Evolutionary conservation across 441 rosid species (phyloP).

Genomic region (Populus hybrid): DNA sequence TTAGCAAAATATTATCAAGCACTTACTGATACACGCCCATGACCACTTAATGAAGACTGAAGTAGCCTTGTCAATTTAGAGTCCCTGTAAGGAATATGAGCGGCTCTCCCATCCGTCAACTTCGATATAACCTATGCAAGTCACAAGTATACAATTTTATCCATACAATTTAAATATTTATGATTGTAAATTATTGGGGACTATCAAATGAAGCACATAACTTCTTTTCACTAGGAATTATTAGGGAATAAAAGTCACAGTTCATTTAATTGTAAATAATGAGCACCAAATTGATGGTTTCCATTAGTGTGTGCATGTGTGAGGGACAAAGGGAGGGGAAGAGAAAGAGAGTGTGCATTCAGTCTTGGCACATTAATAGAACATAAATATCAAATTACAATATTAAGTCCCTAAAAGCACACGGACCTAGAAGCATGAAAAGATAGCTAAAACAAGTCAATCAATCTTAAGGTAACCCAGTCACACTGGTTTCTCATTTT

Average conservation of each 20-base stretch:
- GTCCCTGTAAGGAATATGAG: constrained; percentile 96
- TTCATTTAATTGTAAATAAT: neutral
- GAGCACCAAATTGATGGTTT: neutral
- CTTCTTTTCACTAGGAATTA: neutral
- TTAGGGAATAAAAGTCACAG: neutral
- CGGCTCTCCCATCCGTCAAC: constrained; percentile 90
- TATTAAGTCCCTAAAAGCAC: neutral
- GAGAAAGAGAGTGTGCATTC: neutral
- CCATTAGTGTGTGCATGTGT: neutral
- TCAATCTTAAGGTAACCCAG: neutral
- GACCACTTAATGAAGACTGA: constrained; percentile 97
- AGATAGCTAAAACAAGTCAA: neutral
- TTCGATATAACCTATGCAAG: constrained; percentile 87
- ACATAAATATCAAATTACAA: neutral
- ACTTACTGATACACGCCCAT: constrained; percentile 98
- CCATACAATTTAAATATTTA: neutral
- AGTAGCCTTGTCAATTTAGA: constrained; percentile 98
- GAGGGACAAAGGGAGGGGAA: neutral
- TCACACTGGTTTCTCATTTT: neutral
- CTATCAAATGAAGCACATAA: constrained; percentile 8
- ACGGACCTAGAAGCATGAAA: neutral
- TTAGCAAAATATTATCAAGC: constrained; percentile 34
- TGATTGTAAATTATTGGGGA: neutral
- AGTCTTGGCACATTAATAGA: neutral
- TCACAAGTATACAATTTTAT: constrained; percentile 18